Evolutionary conservation across 2,329 filamentous ascomycete species (phyloP), one percentile per base, ranked within the genome.

Genomic region (Colletotrichum tofieldiae): DNA sequence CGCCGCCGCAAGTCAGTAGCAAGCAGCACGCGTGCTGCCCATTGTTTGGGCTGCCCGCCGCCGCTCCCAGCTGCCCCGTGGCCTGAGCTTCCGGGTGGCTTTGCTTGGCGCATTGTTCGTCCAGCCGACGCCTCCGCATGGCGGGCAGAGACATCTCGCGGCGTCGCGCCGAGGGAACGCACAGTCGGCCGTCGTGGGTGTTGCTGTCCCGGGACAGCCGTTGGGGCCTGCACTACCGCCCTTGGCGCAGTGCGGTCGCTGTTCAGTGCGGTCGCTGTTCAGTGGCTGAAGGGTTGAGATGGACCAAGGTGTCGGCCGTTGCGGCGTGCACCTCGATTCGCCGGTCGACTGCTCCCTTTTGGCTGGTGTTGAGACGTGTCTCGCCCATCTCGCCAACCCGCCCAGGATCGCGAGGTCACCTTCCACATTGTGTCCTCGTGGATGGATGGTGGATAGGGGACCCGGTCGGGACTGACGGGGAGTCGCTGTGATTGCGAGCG

Each of bases 401-500:
- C 16, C 16, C 18, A 9, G 51, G 14, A 32, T 12, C 26, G 8
- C 14, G 14, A 11, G 18, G 9, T 35, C 4, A 41, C 14, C 14
- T 52, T 39, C 7, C n/a, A 52, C n/a, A 37, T n/a, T 26, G 45
- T 63, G 47, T 26, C n/a, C n/a, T 51, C 60, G 60, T 52, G n/a
- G 5, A 55, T n/a, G 23, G 14, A 55, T n/a, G 23, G 14, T 23
- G 45, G 7, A 29, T 29, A 45, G 20, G 12, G 23, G 7, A 11
- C 14, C 8, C 14, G 35, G 12, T 12, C 11, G 5, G 29, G 18
- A 5, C 39, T 14, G 8, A 39, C 26, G 23, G 9, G 23, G 45
- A n/a, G n/a, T 8, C 18, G 45, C 26, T 35, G 45, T 64, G 63
- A 70, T 69, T 55, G 56, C 37, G 65, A 72, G 70, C 70, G 70